Evolutionary conservation across 2,329 filamentous ascomycete genomes (phyloP).

Genomic region (Epichloe uncinata): DNA sequence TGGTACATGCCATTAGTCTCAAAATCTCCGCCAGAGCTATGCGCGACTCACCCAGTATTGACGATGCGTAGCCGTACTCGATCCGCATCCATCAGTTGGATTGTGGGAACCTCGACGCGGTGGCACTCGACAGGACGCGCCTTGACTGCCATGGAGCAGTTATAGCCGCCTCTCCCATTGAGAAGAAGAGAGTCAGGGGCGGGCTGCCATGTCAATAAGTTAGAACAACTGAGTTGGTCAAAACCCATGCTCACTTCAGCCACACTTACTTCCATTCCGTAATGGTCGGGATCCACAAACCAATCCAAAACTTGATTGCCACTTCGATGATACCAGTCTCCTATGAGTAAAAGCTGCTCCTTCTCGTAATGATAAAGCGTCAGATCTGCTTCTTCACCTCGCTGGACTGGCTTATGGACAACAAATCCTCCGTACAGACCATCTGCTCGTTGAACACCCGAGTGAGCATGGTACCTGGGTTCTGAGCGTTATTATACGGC

Average conservation of each 20-base stretch:
- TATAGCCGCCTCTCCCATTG: conserved; percentile 19
- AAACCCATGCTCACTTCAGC: conserved; percentile 6
- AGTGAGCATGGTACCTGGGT: conserved; percentile 48
- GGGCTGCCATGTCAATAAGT: conserved; percentile 19
- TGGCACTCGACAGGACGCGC: conserved; percentile 8
- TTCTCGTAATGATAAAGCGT: conserved; percentile 17
- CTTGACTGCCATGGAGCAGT: conserved; percentile 11
- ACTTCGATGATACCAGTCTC: conserved; percentile 26
- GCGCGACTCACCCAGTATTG: conserved; percentile 7
- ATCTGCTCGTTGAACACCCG: conserved; percentile 29
- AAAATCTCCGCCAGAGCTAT: background rate
- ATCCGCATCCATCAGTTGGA: conserved; percentile 4
- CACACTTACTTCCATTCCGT: conserved; percentile 8
- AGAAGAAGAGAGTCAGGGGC: conserved; percentile 27
- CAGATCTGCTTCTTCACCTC: conserved; percentile 12
- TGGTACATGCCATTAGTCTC: background rate
- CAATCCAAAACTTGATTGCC: conserved; percentile 16
- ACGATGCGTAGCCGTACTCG: conserved; percentile 9
- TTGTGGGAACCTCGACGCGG: conserved; percentile 2
- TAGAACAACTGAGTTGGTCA: background rate
- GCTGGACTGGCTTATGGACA: conserved; percentile 22
- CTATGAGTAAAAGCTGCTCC: conserved; percentile 22
- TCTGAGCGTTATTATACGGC: background rate
- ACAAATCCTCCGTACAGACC: conserved; percentile 14
- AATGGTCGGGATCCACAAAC: conserved; percentile 12